Conservation (phyloP, 139 green algal genomes). For the Zygnema circumcarinatum region DNA sequence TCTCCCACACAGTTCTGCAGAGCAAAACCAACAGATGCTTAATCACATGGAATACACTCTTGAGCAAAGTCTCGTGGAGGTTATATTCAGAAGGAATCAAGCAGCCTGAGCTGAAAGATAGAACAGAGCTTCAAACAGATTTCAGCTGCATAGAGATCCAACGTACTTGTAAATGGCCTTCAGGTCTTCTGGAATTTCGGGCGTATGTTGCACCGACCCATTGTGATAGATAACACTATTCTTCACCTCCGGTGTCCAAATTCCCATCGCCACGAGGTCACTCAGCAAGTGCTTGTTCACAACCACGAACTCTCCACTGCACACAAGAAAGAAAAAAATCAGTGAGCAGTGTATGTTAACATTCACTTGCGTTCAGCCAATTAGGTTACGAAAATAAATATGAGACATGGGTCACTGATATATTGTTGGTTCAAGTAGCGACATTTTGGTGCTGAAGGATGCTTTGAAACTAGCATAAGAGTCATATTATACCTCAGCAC, state of each 20-base stretch:
- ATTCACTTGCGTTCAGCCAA: too few species aligned
- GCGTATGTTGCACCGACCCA: conserved; percentile 72
- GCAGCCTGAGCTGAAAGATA: too few species aligned
- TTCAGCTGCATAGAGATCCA: too few species aligned
- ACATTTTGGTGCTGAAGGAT: too few species aligned
- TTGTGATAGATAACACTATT: conserved; percentile 92
- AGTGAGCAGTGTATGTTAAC: neutral
- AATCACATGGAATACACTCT: neutral
- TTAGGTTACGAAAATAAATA: too few species aligned
- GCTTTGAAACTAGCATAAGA: too few species aligned
- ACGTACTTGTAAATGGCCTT: conserved; percentile 94
- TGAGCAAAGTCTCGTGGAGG: neutral
- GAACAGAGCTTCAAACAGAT: too few species aligned
- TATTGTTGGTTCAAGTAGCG: neutral
- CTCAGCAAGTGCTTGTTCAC: conserved; percentile 98
- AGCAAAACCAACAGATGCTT: conserved; percentile 26
- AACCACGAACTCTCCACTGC: conserved; percentile 88
- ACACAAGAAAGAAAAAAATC: conserved; percentile 12
- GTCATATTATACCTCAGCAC: conserved; percentile 79
- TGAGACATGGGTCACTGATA: neutral
- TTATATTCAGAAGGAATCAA: neutral
- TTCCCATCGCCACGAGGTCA: conserved; percentile 87
- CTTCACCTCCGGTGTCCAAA: conserved; percentile 92
- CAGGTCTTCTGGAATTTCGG: conserved; percentile 87
- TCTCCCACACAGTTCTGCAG: conserved; percentile 97